Conservation (phyloP, 441 rosid species). For the Pelargonium myrrhifolium region DNA sequence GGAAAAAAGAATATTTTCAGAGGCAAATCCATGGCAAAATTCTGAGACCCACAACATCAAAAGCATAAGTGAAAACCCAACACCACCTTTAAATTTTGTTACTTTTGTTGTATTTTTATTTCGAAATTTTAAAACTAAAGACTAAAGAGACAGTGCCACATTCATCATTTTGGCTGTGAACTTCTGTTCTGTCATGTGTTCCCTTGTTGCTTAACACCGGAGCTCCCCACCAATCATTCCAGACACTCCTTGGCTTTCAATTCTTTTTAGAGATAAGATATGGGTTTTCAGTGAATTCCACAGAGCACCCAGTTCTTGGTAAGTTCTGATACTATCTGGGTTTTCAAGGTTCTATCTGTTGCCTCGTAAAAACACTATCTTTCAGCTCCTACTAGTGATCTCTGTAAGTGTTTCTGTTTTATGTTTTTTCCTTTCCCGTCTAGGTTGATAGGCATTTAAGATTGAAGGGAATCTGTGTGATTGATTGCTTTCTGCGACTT, state of each 20-base stretch:
- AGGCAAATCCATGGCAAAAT: slow-evolving; percentile 24
- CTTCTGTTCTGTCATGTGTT: slow-evolving; percentile 33
- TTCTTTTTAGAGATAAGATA: slow-evolving; percentile 22
- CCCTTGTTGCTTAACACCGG: slow-evolving; percentile 54
- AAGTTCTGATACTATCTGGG: slow-evolving; percentile 20
- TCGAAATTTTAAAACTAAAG: slow-evolving; percentile 23
- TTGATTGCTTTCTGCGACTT: slow-evolving; percentile 11
- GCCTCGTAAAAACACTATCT: slow-evolving; percentile 6
- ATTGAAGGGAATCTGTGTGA: neutral
- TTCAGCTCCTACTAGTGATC: slow-evolving; percentile 1
- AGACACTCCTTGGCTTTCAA: slow-evolving; percentile 22
- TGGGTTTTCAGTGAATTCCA: slow-evolving; percentile 25
- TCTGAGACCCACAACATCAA: slow-evolving; percentile 6
- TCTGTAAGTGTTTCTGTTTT: neutral
- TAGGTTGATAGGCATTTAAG: slow-evolving; percentile 17
- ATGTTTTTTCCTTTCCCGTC: slow-evolving; percentile 14
- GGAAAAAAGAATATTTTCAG: slow-evolving; percentile 15
- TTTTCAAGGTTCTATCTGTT: slow-evolving; percentile 23
- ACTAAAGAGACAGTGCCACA: slow-evolving; percentile 10
- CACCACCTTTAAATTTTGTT: slow-evolving; percentile 16
- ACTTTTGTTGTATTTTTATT: slow-evolving; percentile 11
- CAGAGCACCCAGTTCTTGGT: slow-evolving; percentile 14
- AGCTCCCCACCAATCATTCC: slow-evolving; percentile 38
- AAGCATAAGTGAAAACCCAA: neutral
- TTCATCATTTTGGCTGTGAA: slow-evolving; percentile 29